phyloP scores from a whole-genome alignment of 73 alveolate species.

The Tetrahymena malaccensis region DNA sequence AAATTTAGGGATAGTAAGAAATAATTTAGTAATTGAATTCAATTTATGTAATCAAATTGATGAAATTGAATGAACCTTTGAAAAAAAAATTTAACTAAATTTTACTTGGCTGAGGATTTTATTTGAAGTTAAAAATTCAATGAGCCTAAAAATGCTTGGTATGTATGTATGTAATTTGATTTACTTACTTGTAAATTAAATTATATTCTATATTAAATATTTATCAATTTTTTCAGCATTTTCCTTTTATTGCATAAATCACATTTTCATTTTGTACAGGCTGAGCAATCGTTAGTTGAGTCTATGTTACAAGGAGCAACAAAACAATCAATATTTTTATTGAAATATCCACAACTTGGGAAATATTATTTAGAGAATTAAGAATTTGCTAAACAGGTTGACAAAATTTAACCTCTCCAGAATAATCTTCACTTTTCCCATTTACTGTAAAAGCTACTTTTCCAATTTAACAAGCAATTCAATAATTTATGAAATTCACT shows the following conservation, averaged over 20 bases:
- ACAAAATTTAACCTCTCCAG: neutral
- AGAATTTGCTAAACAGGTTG: neutral
- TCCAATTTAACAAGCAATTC: neutral
- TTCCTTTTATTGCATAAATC: neutral
- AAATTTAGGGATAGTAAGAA: too few species aligned
- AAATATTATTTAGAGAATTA: neutral
- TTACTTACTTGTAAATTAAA: too few species aligned
- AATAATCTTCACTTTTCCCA: neutral
- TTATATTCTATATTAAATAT: too few species aligned
- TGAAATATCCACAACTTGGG: neutral
- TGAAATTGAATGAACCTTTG: too few species aligned
- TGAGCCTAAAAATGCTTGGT: too few species aligned
- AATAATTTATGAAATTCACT: neutral
- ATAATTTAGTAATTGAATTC: too few species aligned
- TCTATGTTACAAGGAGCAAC: neutral
- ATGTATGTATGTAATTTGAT: too few species aligned
- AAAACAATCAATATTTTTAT: neutral
- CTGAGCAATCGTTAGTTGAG: neutral
- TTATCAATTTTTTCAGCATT: neutral
- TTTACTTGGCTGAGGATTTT: too few species aligned
- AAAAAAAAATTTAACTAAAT: too few species aligned
- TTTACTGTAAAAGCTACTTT: neutral
- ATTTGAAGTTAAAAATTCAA: too few species aligned
- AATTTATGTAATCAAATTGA: too few species aligned
- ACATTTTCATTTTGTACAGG: neutral